phyloP scores from a whole-genome alignment of 495 filamentous ascomycete genomes.

The Neurospora pannonica region DNA sequence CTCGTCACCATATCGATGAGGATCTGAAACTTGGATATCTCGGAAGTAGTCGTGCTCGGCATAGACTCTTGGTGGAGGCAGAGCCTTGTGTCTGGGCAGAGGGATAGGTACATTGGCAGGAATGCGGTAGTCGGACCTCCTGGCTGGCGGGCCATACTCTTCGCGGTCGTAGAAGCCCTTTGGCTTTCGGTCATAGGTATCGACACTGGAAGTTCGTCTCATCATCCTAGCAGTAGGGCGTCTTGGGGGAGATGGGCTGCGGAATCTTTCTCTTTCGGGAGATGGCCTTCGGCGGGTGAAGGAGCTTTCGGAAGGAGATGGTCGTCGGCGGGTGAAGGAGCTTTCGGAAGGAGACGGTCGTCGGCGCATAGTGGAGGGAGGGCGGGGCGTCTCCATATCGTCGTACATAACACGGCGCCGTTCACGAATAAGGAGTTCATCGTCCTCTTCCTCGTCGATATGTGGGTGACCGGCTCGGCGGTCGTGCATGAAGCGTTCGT shows the following conservation, averaged over 20 bases:
- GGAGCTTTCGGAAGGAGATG: slow-evolving; percentile 21
- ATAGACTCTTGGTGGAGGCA: slow-evolving; percentile 40
- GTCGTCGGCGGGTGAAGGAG: slow-evolving; percentile 19
- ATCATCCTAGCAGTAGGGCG: slow-evolving; percentile 14
- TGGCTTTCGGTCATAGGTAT: slow-evolving; percentile 40
- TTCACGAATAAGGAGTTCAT: slow-evolving; percentile 24
- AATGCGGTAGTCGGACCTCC: slow-evolving; percentile 30
- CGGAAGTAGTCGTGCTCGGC: slow-evolving; percentile 41
- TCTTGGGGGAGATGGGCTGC: slow-evolving; percentile 29
- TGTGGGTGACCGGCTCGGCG: slow-evolving; percentile 14
- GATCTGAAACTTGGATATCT: slow-evolving; percentile 60
- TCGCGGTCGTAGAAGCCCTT: slow-evolving; percentile 41
- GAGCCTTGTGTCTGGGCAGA: slow-evolving; percentile 36
- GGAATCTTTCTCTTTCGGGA: slow-evolving; percentile 24
- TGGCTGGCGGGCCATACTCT: slow-evolving; percentile 33
- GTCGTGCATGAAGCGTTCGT: slow-evolving; percentile 22
- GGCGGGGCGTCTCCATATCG: slow-evolving; percentile 20
- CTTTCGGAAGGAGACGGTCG: slow-evolving; percentile 18
- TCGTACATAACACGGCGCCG: slow-evolving; percentile 29
- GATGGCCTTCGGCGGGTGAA: slow-evolving; percentile 21
- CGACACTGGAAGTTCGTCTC: slow-evolving; percentile 37
- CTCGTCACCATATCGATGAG: slow-evolving; percentile 58
- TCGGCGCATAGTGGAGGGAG: neutral
- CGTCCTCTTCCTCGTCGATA: slow-evolving; percentile 34
- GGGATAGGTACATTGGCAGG: slow-evolving; percentile 45